Percentiles rank a stretch among this genome's conserved stretches.
Evolutionary conservation across 345 rosid species (phyloP).

Genomic region (Ceriops zippeliana): DNA sequence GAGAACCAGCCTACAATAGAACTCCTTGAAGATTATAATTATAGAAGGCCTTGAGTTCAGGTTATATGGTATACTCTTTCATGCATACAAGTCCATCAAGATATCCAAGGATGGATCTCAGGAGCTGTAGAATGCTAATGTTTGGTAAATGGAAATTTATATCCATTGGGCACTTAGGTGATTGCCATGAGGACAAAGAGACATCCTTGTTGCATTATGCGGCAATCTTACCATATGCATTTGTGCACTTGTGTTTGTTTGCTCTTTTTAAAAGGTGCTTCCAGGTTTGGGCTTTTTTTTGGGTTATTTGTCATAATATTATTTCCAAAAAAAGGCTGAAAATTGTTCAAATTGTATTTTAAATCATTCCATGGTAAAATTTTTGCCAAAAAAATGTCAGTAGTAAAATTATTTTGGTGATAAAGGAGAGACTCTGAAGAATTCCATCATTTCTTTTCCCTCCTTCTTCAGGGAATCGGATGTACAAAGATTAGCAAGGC

Average conservation of each 20-base stretch:
- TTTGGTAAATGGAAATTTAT: constrained; percentile 2
- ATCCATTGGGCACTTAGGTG: neutral
- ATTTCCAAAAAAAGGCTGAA: constrained; percentile 5
- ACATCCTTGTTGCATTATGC: neutral
- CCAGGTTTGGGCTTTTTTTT: neutral
- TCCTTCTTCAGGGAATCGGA: constrained; percentile 66
- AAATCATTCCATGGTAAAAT: neutral
- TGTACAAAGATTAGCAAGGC: constrained; percentile 84
- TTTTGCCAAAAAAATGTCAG: neutral
- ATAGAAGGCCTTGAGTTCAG: neutral
- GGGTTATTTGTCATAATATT: neutral
- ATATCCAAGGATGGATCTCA: neutral
- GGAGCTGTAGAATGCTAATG: neutral
- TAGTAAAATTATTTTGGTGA: constrained; percentile 9
- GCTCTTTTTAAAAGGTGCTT: constrained; percentile 1
- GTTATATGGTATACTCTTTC: neutral
- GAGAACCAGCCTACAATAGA: neutral
- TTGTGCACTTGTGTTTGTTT: neutral
- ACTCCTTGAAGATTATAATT: neutral
- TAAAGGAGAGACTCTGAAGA: constrained; percentile 6
- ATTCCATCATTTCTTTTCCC: neutral
- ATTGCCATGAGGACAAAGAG: neutral
- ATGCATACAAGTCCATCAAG: neutral
- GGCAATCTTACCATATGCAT: neutral
- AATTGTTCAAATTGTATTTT: neutral